A percentile compares a stretch with the other conserved stretches of the same genome.
phyloP scores from a whole-genome alignment of 78 protist species.

The Ministeria vibrans region DNA sequence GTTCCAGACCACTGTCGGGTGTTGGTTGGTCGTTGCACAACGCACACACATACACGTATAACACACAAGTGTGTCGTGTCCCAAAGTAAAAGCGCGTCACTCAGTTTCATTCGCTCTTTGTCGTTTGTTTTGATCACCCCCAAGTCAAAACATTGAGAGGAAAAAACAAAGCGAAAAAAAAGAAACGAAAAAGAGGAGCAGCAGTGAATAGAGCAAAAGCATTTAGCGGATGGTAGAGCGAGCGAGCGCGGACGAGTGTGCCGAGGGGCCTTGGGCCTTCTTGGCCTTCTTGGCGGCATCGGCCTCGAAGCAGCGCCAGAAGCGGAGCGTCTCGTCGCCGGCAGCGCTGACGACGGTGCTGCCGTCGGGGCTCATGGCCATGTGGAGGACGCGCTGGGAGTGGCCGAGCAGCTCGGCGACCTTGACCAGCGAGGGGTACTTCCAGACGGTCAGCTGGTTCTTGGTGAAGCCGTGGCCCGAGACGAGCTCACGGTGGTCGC shows the following conservation, averaged over 20 bases:
- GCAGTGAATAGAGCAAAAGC: background rate
- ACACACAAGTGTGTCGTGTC: too few relatives aligned
- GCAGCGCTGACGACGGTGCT: slow-evolving; percentile 86
- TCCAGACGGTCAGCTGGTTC: slow-evolving; percentile 97
- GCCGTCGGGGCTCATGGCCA: slow-evolving; percentile 97
- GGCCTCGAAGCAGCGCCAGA: slow-evolving; percentile 92
- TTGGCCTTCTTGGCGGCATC: background rate
- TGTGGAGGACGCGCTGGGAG: slow-evolving; percentile 91
- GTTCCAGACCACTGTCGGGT: too few relatives aligned
- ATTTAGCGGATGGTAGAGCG: background rate
- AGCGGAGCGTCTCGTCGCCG: slow-evolving; percentile 98
- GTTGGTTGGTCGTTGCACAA: too few relatives aligned
- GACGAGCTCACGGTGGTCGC: slow-evolving; percentile 84
- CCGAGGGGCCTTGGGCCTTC: background rate
- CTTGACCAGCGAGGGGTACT: slow-evolving; percentile 89
- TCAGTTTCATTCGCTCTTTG: background rate
- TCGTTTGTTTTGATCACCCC: background rate
- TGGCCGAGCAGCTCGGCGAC: slow-evolving; percentile 95
- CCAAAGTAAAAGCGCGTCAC: background rate
- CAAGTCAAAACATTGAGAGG: background rate
- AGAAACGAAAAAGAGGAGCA: background rate
- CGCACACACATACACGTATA: too few relatives aligned
- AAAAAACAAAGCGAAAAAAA: background rate
- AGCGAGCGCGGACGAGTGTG: background rate
- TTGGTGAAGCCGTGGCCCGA: slow-evolving; percentile 95